A percentile compares a stretch with the other conserved stretches of the same genome.
Conservation (phyloP, 768 basidiomycete species). For the Lepiota subincarnata region DNA sequence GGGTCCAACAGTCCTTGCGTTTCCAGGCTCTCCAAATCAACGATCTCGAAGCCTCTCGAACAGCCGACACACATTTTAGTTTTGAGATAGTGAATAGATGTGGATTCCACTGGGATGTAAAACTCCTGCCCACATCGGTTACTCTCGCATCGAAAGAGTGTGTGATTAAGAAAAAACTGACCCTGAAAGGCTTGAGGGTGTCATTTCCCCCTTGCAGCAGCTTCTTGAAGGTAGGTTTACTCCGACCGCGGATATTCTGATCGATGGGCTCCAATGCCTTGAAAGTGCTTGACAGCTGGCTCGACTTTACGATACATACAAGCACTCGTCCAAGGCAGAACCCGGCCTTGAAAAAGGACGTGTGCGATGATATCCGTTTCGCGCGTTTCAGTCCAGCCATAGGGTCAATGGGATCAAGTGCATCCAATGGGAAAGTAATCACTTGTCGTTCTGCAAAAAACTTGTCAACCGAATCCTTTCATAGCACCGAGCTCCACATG, state of each 20-base stretch:
- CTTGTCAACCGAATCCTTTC: neutral
- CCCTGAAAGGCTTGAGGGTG: slow-evolving; percentile 87
- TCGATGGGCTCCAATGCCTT: slow-evolving; percentile 97
- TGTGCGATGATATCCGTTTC: slow-evolving; percentile 93
- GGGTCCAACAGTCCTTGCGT: slow-evolving; percentile 96
- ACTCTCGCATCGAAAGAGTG: neutral
- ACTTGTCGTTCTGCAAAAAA: slow-evolving; percentile 80
- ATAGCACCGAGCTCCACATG: slow-evolving; percentile 5
- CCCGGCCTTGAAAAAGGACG: slow-evolving; percentile 97
- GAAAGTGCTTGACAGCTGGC: slow-evolving; percentile 92
- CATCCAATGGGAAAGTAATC: slow-evolving; percentile 92
- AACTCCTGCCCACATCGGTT: slow-evolving; percentile 64
- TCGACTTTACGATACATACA: slow-evolving; percentile 96
- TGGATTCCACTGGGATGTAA: slow-evolving; percentile 97
- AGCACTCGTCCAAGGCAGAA: slow-evolving; percentile 86
- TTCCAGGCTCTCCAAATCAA: slow-evolving; percentile 94
- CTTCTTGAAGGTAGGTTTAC: slow-evolving; percentile 92
- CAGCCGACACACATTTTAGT: slow-evolving; percentile 97
- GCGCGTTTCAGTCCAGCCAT: slow-evolving; percentile 89
- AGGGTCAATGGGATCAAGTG: slow-evolving; percentile 86
- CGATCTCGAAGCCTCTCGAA: slow-evolving; percentile 96
- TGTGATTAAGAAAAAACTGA: slow-evolving; percentile 26
- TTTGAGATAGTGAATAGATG: slow-evolving; percentile 95
- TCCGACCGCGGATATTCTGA: slow-evolving; percentile 71
- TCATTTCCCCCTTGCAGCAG: slow-evolving; percentile 93